These are phyloP conservation scores for Tillandsia leiboldiana DNA, from an alignment of 176 grass and related monocot genomes.

Conservation along the genomic window DNA sequence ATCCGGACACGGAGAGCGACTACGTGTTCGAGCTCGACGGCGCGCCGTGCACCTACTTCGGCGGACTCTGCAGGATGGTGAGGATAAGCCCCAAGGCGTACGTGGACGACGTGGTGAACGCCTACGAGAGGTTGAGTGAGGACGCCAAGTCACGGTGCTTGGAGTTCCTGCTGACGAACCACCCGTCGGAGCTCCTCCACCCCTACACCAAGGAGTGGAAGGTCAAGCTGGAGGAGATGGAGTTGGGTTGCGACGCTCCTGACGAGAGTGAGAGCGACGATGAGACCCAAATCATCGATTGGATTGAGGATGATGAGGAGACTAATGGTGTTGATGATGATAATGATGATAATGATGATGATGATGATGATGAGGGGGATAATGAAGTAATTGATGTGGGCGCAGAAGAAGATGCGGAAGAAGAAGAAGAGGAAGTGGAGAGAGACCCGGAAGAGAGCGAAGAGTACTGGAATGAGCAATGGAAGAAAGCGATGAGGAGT, in stretches of 20 bases:
- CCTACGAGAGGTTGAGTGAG: slow-evolving; percentile 64
- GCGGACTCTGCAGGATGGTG: slow-evolving; percentile 71
- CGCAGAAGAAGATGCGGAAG: slow-evolving; percentile 22
- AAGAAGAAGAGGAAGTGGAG: slow-evolving; percentile 14
- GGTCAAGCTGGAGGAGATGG: slow-evolving; percentile 86
- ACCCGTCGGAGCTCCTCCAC: slow-evolving; percentile 79
- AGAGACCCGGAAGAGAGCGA: slow-evolving; percentile 29
- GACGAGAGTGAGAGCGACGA: slow-evolving; percentile 54
- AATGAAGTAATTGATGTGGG: slow-evolving; percentile 23
- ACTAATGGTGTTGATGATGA: slow-evolving; percentile 4
- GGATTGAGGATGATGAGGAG: slow-evolving; percentile 33
- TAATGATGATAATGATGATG: background rate
- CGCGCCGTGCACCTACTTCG: slow-evolving; percentile 64
- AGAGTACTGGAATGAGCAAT: slow-evolving; percentile 63
- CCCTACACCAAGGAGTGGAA: slow-evolving; percentile 97
- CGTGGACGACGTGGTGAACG: slow-evolving; percentile 85
- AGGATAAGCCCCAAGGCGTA: slow-evolving; percentile 77
- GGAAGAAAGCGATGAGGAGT: slow-evolving; percentile 65
- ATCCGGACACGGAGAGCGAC: slow-evolving; percentile 45
- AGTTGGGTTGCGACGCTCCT: slow-evolving; percentile 81
- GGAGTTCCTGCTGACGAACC: slow-evolving; percentile 77
- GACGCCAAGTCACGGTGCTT: slow-evolving; percentile 48
- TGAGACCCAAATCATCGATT: slow-evolving; percentile 28
- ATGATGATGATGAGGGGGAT: slow-evolving; percentile 21
- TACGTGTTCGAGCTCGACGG: slow-evolving; percentile 55